These are phyloP conservation scores for Stereum hirsutum DNA, from an alignment of 1,284 basidiomycete genomes.

Conservation along the genomic window DNA sequence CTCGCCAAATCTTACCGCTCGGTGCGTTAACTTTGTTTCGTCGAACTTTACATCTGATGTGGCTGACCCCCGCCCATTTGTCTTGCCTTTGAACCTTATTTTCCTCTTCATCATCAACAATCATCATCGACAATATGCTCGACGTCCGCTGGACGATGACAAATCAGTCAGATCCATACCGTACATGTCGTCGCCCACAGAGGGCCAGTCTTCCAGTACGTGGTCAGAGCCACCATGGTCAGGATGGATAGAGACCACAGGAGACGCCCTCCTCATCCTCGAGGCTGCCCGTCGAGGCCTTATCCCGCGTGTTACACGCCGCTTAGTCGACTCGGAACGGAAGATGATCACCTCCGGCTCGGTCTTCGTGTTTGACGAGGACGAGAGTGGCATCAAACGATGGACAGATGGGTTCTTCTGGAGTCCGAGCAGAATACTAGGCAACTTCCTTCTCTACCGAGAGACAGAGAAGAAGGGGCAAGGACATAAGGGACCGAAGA, in stretches of 20 bases:
- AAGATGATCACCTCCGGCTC: constrained; percentile 91
- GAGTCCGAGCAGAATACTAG: constrained; percentile 81
- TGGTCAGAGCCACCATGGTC: constrained; percentile 84
- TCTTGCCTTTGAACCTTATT: constrained; percentile 23
- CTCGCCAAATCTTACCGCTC: constrained; percentile 37
- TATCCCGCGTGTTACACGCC: constrained; percentile 89
- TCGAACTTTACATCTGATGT: constrained; percentile 39
- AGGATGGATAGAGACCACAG: constrained; percentile 92
- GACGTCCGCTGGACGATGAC: constrained; percentile 6
- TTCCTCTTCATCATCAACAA: constrained; percentile 7
- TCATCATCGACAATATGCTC: constrained; percentile 6
- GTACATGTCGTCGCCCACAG: constrained; percentile 12
- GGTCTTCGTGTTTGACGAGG: constrained; percentile 97
- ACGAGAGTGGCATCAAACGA: constrained; percentile 94
- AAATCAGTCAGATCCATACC: constrained; percentile 13
- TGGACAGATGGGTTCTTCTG: constrained; percentile 98
- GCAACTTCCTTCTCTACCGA: constrained; percentile 92
- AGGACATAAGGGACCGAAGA: constrained; percentile 42
- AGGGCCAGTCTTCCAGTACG: constrained; percentile 23
- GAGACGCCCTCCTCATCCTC: constrained; percentile 92
- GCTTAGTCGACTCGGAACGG: constrained; percentile 88
- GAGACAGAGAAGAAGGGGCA: constrained; percentile 80
- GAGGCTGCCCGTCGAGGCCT: constrained; percentile 87
- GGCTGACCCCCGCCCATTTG: no score
- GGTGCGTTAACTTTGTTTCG: constrained; percentile 51